phyloP scores from a whole-genome alignment of 2,329 filamentous ascomycete species.

The Passalora sequoiae region DNA sequence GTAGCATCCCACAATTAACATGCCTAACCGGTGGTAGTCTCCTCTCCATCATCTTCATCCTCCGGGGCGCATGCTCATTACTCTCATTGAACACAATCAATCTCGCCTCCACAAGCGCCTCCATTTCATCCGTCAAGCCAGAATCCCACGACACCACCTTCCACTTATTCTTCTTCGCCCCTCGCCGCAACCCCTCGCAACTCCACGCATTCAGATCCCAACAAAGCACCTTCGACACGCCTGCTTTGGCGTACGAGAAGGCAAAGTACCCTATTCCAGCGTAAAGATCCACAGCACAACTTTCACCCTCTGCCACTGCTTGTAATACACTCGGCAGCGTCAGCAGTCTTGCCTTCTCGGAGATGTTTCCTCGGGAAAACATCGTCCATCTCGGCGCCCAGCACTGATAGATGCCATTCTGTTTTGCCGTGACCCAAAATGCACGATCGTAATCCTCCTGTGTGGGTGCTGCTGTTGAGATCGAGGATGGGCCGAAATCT shows the following conservation, averaged over 20 bases:
- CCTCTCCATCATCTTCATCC: constrained; percentile 24
- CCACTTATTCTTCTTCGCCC: constrained; percentile 41
- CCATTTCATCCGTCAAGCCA: constrained; percentile 11
- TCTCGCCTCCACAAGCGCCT: constrained; percentile 12
- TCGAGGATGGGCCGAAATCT: constrained; percentile 57
- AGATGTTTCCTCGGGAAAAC: constrained; percentile 88
- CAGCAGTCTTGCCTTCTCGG: constrained; percentile 76
- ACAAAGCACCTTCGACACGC: constrained; percentile 65
- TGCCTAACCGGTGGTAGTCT: constrained; percentile 45
- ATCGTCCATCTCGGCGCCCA: constrained; percentile 91
- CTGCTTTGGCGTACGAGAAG: constrained; percentile 72
- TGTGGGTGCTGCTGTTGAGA: constrained; percentile 27
- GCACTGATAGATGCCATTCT: constrained; percentile 70
- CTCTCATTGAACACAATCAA: constrained; percentile 40
- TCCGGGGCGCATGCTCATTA: constrained; percentile 35
- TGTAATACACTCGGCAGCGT: constrained; percentile 34
- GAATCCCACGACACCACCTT: constrained; percentile 6
- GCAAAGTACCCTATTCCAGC: constrained; percentile 92
- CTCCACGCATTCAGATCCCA: constrained; percentile 75
- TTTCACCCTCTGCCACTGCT: constrained; percentile 32
- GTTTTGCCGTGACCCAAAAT: constrained; percentile 73
- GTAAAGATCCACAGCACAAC: constrained; percentile 67
- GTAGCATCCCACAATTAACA: constrained; percentile 56
- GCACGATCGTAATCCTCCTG: constrained; percentile 57
- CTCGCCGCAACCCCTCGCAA: constrained; percentile 42